Evolutionary conservation across 139 green algal species (phyloP).

Genomic region (Asterochloris erici): DNA sequence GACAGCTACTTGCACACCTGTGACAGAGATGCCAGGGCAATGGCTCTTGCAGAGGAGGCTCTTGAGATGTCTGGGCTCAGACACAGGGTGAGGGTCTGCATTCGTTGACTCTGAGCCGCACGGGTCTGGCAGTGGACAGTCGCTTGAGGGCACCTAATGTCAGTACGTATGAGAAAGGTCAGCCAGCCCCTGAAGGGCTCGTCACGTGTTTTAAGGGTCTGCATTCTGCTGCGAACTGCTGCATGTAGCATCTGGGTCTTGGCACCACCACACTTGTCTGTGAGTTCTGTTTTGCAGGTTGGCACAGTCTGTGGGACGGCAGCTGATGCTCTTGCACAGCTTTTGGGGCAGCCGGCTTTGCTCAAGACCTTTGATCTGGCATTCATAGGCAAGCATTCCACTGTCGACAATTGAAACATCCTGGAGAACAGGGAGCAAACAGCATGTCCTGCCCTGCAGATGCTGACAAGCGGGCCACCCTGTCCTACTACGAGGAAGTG

Average conservation of each 20-base stretch:
- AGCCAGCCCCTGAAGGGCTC: too few species aligned
- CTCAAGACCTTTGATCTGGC: background rate
- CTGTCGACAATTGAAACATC: background rate
- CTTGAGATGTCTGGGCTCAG: conserved; percentile 65
- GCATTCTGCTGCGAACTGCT: too few species aligned
- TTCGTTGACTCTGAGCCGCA: too few species aligned
- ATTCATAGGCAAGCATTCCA: background rate
- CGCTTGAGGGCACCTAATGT: too few species aligned
- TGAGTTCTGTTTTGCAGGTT: too few species aligned
- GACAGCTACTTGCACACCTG: conserved; percentile 71
- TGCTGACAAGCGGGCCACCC: conserved; percentile 87
- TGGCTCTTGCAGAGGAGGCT: conserved; percentile 68
- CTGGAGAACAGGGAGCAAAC: background rate
- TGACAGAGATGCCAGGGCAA: conserved; percentile 62
- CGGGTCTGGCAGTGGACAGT: too few species aligned
- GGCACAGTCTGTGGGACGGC: too few species aligned
- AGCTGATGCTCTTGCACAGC: too few species aligned
- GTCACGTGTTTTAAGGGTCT: too few species aligned
- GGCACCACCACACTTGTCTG: too few species aligned
- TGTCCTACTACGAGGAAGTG: conserved; percentile 80
- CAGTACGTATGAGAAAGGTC: too few species aligned
- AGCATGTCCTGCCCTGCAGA: conserved; percentile 46
- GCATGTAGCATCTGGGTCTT: too few species aligned
- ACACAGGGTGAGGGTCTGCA: conserved; percentile 37
- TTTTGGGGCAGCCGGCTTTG: background rate